Percentiles rank a stretch among this genome's conserved stretches.
phyloP scores from a whole-genome alignment of 306 rosid species.

The Cucumis hystrix region DNA sequence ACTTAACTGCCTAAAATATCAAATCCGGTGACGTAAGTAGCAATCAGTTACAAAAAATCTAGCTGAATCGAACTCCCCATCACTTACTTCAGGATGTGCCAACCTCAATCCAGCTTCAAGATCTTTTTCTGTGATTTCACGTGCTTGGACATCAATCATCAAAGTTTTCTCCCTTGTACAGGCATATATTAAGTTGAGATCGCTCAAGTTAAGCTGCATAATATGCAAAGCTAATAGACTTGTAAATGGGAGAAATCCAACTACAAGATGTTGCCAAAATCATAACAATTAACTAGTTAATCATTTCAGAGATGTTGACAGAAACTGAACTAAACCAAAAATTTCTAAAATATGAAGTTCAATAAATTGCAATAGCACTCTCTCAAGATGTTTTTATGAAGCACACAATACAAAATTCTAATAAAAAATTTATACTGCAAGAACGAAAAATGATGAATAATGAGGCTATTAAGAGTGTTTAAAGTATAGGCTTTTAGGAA shows the following conservation, averaged over 20 bases:
- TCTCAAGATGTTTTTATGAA: background rate
- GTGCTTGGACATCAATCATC: slow-evolving; percentile 97
- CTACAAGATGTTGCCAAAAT: background rate
- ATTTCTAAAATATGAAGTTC: background rate
- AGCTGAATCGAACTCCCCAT: slow-evolving; percentile 4
- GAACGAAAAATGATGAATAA: background rate
- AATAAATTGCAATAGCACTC: background rate
- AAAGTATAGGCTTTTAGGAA: background rate
- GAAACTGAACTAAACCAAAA: background rate
- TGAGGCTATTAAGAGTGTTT: background rate
- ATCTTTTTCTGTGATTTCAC: slow-evolving; percentile 83
- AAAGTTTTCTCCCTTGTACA: slow-evolving; percentile 86
- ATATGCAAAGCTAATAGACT: slow-evolving; percentile 13
- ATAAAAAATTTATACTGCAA: background rate
- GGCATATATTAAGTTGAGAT: slow-evolving; percentile 91
- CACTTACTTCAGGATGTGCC: slow-evolving; percentile 85
- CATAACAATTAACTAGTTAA: background rate
- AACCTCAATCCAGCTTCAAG: slow-evolving; percentile 76
- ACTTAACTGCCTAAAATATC: slow-evolving; percentile 65
- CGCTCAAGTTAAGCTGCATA: slow-evolving; percentile 76
- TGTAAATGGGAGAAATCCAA: background rate
- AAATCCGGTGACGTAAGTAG: slow-evolving; percentile 17
- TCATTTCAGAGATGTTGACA: background rate
- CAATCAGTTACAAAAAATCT: slow-evolving; percentile 5
- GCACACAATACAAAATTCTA: background rate